phyloP scores from a whole-genome alignment of 371 early-diverging fungal species.

The Haplosporangium sp. region DNA sequence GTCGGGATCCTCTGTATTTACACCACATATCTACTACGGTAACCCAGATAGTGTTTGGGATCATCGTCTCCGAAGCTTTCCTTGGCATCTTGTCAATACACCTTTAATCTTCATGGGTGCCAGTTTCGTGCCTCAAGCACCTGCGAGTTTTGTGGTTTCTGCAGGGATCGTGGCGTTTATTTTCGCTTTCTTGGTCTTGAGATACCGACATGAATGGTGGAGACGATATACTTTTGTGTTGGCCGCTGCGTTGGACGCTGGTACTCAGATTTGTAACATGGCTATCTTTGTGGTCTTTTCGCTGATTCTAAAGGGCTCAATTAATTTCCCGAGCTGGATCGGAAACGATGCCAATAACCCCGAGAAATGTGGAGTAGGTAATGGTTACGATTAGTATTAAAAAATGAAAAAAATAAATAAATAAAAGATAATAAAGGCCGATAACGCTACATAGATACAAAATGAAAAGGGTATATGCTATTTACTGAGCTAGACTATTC shows the following conservation, averaged over 20 bases:
- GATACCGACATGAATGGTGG: constrained; percentile 55
- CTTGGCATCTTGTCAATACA: constrained; percentile 49
- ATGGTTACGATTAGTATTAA: constrained; percentile 31
- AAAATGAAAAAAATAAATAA: not conserved
- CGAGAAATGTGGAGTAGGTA: constrained; percentile 43
- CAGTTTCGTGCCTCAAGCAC: constrained; percentile 52
- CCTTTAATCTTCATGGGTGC: constrained; percentile 46
- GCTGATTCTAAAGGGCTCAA: constrained; percentile 30
- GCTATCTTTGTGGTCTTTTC: constrained; percentile 54
- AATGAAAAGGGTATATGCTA: constrained; percentile 1
- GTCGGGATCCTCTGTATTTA: not conserved
- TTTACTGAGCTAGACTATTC: not conserved
- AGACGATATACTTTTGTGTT: constrained; percentile 56
- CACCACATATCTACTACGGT: constrained; percentile 27
- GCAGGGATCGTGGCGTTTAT: constrained; percentile 43
- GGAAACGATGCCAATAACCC: constrained; percentile 37
- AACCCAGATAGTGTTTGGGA: constrained; percentile 19
- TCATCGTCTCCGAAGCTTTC: constrained; percentile 27
- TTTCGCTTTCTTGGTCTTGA: constrained; percentile 44
- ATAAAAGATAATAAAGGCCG: not conserved
- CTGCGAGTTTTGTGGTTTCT: constrained; percentile 44
- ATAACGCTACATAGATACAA: not conserved
- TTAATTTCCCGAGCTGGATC: constrained; percentile 36
- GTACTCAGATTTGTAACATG: constrained; percentile 55
- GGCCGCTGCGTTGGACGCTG: constrained; percentile 57